Conservation (phyloP, 2,329 filamentous ascomycete genomes). For the Fusarium zealandicum region DNA sequence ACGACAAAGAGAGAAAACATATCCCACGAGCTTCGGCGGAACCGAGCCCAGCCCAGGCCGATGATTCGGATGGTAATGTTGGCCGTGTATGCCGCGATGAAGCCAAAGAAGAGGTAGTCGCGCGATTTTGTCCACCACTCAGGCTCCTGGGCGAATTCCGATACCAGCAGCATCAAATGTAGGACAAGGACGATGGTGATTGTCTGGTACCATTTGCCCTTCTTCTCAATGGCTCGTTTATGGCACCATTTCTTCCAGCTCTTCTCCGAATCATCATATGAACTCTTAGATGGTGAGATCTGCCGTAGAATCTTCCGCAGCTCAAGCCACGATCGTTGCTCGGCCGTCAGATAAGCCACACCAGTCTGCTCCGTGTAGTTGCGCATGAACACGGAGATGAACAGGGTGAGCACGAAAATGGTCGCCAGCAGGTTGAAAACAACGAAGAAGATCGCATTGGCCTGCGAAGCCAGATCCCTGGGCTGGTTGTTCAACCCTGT, state of each 20-base stretch:
- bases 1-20: slow-evolving; percentile 85
- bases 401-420: slow-evolving; percentile 95
- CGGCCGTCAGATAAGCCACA: slow-evolving; percentile 92
- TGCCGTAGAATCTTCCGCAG: slow-evolving; percentile 89
- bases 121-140: slow-evolving; percentile 73
- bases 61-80: slow-evolving; percentile 86
- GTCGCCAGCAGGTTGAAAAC: slow-evolving; percentile 95
- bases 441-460: slow-evolving; percentile 93
- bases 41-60: slow-evolving; percentile 90
- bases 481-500: slow-evolving; percentile 80
- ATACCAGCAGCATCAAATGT: slow-evolving; percentile 81
- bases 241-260: slow-evolving; percentile 95
- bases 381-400: slow-evolving; percentile 99
- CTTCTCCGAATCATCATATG: slow-evolving; percentile 77
- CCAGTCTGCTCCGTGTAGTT: slow-evolving; percentile 99
- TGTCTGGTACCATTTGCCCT: slow-evolving; percentile 85
- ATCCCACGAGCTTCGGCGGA: slow-evolving; percentile 94
- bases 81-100: slow-evolving; percentile 81
- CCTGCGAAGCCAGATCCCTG: slow-evolving; percentile 70
- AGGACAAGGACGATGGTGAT: slow-evolving; percentile 82
- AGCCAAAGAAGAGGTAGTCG: slow-evolving; percentile 78
- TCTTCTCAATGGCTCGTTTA: slow-evolving; percentile 90
- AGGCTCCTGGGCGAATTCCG: slow-evolving; percentile 85
- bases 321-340: slow-evolving; percentile 97
- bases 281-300: slow-evolving; percentile 92